Conservation (phyloP, 1,284 basidiomycete genomes). For the Apiotrichum gamsii region DNA sequence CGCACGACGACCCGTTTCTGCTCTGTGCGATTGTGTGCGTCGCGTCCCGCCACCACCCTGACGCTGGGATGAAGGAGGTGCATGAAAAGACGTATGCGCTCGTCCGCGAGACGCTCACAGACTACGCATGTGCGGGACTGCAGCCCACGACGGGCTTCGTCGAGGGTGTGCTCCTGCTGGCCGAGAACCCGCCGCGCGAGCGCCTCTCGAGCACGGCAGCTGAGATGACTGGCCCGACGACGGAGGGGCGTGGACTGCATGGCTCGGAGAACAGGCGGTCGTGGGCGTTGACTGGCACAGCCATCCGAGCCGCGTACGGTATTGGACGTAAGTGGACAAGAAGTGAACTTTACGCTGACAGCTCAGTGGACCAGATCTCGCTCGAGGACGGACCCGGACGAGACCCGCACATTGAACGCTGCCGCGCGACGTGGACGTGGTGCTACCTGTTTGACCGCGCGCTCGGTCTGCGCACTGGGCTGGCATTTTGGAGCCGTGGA, state of each 20-base stretch:
- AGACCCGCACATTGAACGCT: constrained; percentile 39
- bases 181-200: constrained; percentile 41
- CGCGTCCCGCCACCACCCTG: constrained; percentile 40
- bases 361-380: constrained; percentile 37
- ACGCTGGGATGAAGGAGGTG: constrained; percentile 25
- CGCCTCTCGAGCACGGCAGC: not conserved
- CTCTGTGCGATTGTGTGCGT: constrained; percentile 44
- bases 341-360: not conserved
- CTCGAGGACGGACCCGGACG: constrained; percentile 30
- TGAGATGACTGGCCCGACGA: constrained; percentile 22
- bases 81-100: constrained; percentile 37
- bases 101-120: constrained; percentile 37
- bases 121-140: constrained; percentile 43
- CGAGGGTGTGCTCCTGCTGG: constrained; percentile 47
- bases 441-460: constrained; percentile 49
- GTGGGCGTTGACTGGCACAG: constrained; percentile 48
- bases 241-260: constrained; percentile 31
- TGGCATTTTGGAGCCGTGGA: constrained; percentile 48
- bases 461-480: constrained; percentile 45
- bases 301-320: constrained; percentile 43
- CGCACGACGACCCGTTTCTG: constrained; percentile 43
- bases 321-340: constrained; percentile 36
- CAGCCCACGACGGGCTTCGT: constrained; percentile 46
- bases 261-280: constrained; percentile 45
- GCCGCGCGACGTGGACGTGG: constrained; percentile 48